Percentiles rank a stretch among this genome's conserved stretches.
Conservation (phyloP, 306 rosid species). For the Begonia masoniana region DNA sequence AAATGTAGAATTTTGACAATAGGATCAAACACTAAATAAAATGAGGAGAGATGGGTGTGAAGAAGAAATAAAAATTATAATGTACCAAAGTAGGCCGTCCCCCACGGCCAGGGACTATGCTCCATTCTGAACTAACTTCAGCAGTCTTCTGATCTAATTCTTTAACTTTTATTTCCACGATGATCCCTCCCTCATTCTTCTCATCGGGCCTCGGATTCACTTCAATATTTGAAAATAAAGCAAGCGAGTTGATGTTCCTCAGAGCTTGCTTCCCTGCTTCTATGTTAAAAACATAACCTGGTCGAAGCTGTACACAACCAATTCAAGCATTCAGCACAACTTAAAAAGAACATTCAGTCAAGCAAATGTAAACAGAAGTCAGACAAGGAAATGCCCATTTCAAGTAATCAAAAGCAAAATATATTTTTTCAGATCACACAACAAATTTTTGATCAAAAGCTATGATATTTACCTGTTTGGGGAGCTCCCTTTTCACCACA, state of each 20-base stretch:
- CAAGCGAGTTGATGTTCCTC: slow-evolving; percentile 74
- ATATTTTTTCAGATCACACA: not conserved
- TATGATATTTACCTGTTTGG: slow-evolving; percentile 51
- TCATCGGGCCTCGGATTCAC: slow-evolving; percentile 95
- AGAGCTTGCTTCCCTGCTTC: slow-evolving; percentile 99
- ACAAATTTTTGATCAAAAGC: not conserved
- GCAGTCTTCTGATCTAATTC: slow-evolving; percentile 91
- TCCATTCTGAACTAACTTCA: slow-evolving; percentile 93
- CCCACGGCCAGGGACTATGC: slow-evolving; percentile 90
- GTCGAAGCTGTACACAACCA: slow-evolving; percentile 51
- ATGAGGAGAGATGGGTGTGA: not conserved
- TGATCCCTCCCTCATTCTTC: slow-evolving; percentile 84
- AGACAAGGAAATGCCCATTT: no score
- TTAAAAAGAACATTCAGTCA: not conserved
- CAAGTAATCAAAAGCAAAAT: not conserved
- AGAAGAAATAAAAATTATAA: not conserved
- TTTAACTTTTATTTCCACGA: slow-evolving; percentile 84
- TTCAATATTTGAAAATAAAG: slow-evolving; percentile 90
- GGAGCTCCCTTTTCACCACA: slow-evolving; percentile 71
- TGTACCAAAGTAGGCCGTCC: slow-evolving; percentile 89
- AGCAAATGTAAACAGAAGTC: no score
- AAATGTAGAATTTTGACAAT: not conserved
- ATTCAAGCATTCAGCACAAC: slow-evolving; percentile 20
- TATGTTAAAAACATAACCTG: slow-evolving; percentile 68
- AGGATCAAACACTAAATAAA: no score